Percentiles rank a stretch among this genome's conserved stretches.
These are phyloP conservation scores for Magnusiomyces clavatus DNA, from an alignment of 1,139 yeast genomes.

Conservation along the genomic window DNA sequence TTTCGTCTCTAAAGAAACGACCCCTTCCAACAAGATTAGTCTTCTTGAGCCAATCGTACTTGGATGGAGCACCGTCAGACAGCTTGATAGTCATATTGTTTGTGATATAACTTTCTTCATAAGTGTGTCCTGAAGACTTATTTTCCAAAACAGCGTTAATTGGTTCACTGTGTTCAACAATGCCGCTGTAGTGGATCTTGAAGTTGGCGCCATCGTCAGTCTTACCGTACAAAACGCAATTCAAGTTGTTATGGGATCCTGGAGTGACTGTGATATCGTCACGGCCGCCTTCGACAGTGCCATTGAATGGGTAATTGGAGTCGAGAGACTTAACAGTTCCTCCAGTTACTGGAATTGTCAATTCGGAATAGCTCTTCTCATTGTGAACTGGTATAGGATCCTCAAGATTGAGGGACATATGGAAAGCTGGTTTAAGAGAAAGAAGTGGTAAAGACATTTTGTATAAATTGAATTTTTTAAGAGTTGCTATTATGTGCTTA, in stretches of 20 bases:
- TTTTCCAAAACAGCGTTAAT: conserved; percentile 34
- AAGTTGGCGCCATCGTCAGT: conserved; percentile 35
- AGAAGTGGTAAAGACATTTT: conserved; percentile 1
- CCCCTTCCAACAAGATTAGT: conserved; percentile 48
- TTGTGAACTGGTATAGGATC: conserved; percentile 5
- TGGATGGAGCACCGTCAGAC: conserved; percentile 36
- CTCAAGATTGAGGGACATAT: conserved; percentile 10
- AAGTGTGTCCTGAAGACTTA: conserved; percentile 29
- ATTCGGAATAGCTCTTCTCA: conserved; percentile 8
- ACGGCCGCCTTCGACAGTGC: conserved; percentile 33
- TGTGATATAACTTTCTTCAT: conserved; percentile 43
- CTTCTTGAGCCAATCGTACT: conserved; percentile 41
- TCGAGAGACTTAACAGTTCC: conserved; percentile 35
- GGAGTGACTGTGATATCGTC: conserved; percentile 40
- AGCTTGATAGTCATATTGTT: conserved; percentile 39
- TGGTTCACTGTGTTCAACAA: conserved; percentile 34
- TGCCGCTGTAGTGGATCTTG: conserved; percentile 38
- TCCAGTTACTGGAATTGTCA: conserved; percentile 25
- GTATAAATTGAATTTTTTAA: neutral
- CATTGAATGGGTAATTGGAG: conserved; percentile 31
- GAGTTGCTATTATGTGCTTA: neutral
- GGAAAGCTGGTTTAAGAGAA: conserved; percentile 12
- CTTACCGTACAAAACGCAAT: conserved; percentile 43
- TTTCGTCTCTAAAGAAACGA: conserved; percentile 41
- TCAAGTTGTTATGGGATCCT: conserved; percentile 29